A percentile compares a stretch with the other conserved stretches of the same genome.
These are phyloP conservation scores for Dalechampia spathulata DNA, from an alignment of 441 rosid genomes.

Conservation along the genomic window DNA sequence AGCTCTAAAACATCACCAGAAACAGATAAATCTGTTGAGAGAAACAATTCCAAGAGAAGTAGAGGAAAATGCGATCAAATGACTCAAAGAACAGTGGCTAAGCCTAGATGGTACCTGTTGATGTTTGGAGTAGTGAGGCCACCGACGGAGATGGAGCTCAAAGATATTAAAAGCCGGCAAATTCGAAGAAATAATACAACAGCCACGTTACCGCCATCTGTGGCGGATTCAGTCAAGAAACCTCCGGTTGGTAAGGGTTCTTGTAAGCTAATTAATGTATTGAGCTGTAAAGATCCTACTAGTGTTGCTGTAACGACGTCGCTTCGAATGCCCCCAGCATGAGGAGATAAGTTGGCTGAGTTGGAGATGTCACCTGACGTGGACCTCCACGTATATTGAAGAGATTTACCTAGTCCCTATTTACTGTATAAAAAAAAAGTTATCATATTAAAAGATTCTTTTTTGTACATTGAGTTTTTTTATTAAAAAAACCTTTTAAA, in stretches of 20 bases:
- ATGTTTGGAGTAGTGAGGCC: conserved; percentile 64
- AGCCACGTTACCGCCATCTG: conserved; percentile 26
- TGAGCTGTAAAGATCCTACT: conserved; percentile 61
- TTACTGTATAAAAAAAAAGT: too few species aligned
- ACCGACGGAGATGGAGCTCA: conserved; percentile 58
- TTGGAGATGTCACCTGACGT: conserved; percentile 6
- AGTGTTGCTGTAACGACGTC: conserved; percentile 57
- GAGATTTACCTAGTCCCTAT: background rate
- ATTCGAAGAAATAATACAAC: conserved; percentile 40
- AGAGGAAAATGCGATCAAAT: conserved; percentile 20
- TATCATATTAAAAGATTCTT: too few species aligned
- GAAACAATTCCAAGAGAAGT: conserved; percentile 25
- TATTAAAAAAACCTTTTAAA: too few species aligned
- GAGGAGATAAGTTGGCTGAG: background rate
- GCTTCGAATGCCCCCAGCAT: conserved; percentile 32
- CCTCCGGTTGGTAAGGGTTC: conserved; percentile 23
- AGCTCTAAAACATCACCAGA: conserved; percentile 16
- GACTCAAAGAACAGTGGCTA: conserved; percentile 16
- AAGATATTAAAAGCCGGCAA: conserved; percentile 70
- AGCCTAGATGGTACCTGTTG: conserved; percentile 61
- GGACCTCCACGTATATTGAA: background rate
- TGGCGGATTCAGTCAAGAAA: conserved; percentile 11
- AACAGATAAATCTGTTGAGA: conserved; percentile 7
- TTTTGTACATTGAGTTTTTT: too few species aligned
- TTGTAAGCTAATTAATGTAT: conserved; percentile 47